Percentiles rank a stretch among this genome's conserved stretches.
Conservation (phyloP, 176 grass and related monocot genomes). For the Oryza meyeriana region DNA sequence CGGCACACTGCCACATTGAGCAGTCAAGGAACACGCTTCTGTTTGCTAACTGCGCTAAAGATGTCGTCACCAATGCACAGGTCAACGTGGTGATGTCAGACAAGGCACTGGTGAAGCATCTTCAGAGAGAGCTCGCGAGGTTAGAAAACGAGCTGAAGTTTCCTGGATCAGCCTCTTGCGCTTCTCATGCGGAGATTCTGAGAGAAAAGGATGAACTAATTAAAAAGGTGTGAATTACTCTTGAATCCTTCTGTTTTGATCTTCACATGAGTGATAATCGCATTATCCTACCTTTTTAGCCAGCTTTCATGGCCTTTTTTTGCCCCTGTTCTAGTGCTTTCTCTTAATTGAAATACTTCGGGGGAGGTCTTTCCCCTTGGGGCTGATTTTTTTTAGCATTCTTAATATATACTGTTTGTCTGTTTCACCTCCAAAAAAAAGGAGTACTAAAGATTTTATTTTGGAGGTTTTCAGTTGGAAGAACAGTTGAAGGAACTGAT, state of each 20-base stretch:
- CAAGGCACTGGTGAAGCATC: conserved; percentile 82
- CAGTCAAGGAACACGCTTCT: conserved; percentile 89
- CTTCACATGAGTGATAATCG: background rate
- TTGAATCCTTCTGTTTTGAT: conserved; percentile 3
- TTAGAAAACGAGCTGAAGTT: conserved; percentile 71
- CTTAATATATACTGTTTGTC: background rate
- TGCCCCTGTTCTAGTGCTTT: too few relatives aligned
- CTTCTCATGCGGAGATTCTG: conserved; percentile 52
- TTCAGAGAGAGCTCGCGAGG: conserved; percentile 72
- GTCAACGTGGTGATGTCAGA: conserved; percentile 93
- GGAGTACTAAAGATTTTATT: background rate
- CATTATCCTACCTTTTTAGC: background rate
- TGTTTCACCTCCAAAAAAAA: background rate
- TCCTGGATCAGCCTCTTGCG: conserved; percentile 37
- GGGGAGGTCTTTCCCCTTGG: too few relatives aligned
- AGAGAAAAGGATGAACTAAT: conserved; percentile 79
- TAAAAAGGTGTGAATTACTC: conserved; percentile 50
- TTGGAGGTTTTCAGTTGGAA: conserved; percentile 55
- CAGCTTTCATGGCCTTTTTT: too few relatives aligned
- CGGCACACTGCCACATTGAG: conserved; percentile 65
- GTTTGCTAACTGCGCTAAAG: conserved; percentile 83
- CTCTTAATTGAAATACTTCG: too few relatives aligned
- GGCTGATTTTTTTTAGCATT: too few relatives aligned
- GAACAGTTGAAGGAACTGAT: conserved; percentile 70
- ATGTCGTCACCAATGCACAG: conserved; percentile 69